phyloP scores from a whole-genome alignment of 495 filamentous ascomycete species.

The Lentithecium fluviatile region DNA sequence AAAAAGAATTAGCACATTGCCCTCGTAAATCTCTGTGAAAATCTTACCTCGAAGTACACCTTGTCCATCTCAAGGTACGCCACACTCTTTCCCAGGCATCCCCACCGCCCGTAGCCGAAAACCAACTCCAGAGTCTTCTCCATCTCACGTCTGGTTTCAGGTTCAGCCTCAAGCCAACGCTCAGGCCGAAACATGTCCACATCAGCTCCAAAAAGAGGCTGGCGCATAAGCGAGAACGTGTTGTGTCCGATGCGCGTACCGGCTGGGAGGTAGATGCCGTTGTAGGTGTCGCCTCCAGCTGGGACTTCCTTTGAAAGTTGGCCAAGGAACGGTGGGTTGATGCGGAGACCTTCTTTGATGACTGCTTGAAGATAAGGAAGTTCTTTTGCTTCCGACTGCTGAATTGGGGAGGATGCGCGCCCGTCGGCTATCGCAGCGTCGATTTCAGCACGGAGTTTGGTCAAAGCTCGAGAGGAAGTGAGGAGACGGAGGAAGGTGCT shows the following conservation, averaged over 20 bases:
- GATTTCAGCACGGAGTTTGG: conserved; percentile 23
- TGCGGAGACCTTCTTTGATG: conserved; percentile 28
- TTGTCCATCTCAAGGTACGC: conserved; percentile 30
- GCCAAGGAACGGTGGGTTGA: conserved; percentile 19
- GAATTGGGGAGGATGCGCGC: conserved; percentile 15
- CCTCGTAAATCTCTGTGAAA: neutral
- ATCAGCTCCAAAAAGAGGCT: conserved; percentile 38
- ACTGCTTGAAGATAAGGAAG: conserved; percentile 27
- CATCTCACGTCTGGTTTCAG: conserved; percentile 13
- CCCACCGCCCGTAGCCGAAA: conserved; percentile 22
- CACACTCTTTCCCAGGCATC: conserved; percentile 26
- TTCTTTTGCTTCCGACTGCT: conserved; percentile 13
- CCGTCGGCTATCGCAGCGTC: conserved; percentile 13
- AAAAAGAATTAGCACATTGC: neutral
- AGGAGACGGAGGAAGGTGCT: conserved; percentile 17
- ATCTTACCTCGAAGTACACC: conserved; percentile 17
- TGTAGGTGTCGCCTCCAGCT: conserved; percentile 37
- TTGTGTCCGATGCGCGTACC: conserved; percentile 35
- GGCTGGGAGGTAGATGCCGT: conserved; percentile 28
- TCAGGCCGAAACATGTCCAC: conserved; percentile 30
- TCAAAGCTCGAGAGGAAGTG: conserved; percentile 7
- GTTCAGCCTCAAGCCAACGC: conserved; percentile 21
- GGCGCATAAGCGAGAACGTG: conserved; percentile 34
- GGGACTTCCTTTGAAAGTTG: conserved; percentile 21
- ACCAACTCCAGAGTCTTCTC: conserved; percentile 17